These are phyloP conservation scores for Vitellaria paradoxa DNA, from an alignment of 179 eudicot species.

Conservation along the genomic window DNA sequence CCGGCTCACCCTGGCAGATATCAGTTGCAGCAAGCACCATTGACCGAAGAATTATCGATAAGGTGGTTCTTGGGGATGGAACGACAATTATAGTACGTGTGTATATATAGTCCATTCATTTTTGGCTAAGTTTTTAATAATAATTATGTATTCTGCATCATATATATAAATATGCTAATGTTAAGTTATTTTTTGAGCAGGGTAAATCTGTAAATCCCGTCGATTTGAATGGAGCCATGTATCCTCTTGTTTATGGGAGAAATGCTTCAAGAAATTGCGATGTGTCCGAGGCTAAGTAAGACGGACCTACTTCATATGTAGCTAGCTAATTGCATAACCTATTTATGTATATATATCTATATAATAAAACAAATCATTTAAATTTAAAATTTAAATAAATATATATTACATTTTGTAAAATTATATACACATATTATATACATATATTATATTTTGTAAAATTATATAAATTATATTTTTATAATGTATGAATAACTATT, in stretches of 20 bases:
- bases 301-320: no score
- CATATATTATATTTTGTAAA: no score
- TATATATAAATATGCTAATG: not conserved
- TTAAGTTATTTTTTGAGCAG: not conserved
- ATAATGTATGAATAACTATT: no score
- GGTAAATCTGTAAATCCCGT: constrained; percentile 12
- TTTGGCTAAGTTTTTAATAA: not conserved
- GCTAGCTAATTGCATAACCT: no score
- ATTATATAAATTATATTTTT: no score
- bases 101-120: not conserved
- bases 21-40: constrained; percentile 22
- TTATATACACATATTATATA: no score
- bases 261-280: not conserved
- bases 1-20: constrained; percentile 15
- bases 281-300: no score
- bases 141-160: not conserved
- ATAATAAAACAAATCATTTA: no score
- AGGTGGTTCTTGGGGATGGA: constrained; percentile 14
- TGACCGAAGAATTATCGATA: not conserved
- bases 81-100: not conserved
- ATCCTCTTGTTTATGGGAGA: constrained; percentile 15
- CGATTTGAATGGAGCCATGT: constrained; percentile 13
- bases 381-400: no score
- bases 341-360: no score
- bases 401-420: no score